phyloP scores from a whole-genome alignment of 371 early-diverging fungal species.

The Fennellomyces sp. region DNA sequence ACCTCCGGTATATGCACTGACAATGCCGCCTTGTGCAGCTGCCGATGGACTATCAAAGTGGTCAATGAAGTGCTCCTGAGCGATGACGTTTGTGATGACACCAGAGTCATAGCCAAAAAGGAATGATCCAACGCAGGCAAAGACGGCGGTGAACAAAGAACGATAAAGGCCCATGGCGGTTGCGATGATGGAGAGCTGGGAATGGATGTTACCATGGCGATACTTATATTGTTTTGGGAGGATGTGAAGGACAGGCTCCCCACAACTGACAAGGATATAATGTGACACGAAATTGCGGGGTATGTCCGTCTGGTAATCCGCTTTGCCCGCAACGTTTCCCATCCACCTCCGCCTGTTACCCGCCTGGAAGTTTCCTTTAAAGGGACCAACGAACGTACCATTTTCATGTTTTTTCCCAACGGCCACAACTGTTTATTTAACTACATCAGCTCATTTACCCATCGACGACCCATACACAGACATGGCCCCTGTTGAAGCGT shows the following conservation, averaged over 20 bases:
- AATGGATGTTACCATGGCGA: neutral
- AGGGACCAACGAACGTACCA: neutral
- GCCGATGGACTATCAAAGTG: conserved; percentile 33
- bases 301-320: neutral
- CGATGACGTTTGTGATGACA: conserved; percentile 42
- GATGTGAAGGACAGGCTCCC: neutral
- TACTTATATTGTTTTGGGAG: neutral
- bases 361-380: neutral
- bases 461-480: neutral
- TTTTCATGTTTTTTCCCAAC: neutral
- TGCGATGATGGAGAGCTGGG: neutral
- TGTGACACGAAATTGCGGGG: neutral
- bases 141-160: neutral
- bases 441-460: neutral
- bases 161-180: neutral
- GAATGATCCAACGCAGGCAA: neutral
- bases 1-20: conserved; percentile 20
- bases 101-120: conserved; percentile 7
- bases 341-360: neutral
- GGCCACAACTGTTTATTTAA: neutral
- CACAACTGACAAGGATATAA: neutral
- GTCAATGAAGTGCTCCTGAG: conserved; percentile 23
- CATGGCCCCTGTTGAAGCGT: neutral
- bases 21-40: conserved; percentile 21
- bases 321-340: neutral